phyloP scores from a whole-genome alignment of 208 protist genomes.

The Leishmania arabica region DNA sequence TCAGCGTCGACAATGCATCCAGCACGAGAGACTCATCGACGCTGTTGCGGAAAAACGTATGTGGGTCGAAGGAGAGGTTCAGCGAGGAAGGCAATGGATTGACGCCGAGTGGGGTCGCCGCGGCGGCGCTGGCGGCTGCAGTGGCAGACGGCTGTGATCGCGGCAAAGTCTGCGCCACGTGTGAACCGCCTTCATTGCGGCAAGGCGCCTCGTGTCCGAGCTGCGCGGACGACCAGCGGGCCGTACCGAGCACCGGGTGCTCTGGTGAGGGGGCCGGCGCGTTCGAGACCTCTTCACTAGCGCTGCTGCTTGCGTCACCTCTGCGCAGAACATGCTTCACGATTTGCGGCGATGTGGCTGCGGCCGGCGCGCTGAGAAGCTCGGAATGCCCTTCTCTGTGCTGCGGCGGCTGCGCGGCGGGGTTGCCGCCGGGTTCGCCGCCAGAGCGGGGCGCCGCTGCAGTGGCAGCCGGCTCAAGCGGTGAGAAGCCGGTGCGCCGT shows the following conservation, averaged over 20 bases:
- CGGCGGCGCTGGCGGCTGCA: not conserved
- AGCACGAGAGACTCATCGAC: conserved; percentile 40
- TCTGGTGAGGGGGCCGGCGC: not conserved
- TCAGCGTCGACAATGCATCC: conserved; percentile 35
- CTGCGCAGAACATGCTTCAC: not conserved
- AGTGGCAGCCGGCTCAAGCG: not conserved
- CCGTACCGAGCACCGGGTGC: not conserved
- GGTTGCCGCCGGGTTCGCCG: not conserved
- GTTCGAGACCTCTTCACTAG: not conserved
- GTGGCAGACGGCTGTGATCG: not conserved
- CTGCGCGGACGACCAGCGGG: too few species aligned
- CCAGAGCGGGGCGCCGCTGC: not conserved
- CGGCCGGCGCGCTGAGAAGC: not conserved
- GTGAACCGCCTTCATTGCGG: not conserved
- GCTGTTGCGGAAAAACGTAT: conserved; percentile 33
- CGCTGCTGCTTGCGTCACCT: not conserved
- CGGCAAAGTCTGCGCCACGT: not conserved
- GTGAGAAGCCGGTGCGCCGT: not conserved
- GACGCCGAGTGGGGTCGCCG: not conserved
- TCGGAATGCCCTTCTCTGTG: not conserved
- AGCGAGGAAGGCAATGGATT: not conserved
- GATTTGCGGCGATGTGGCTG: conserved; percentile 3
- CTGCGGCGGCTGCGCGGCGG: not conserved
- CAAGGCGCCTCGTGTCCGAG: not conserved
- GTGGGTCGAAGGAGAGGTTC: conserved; percentile 31